Evolutionary conservation across 2,329 filamentous ascomycete species (phyloP).

Genomic region (Colletotrichum euphorbiae): DNA sequence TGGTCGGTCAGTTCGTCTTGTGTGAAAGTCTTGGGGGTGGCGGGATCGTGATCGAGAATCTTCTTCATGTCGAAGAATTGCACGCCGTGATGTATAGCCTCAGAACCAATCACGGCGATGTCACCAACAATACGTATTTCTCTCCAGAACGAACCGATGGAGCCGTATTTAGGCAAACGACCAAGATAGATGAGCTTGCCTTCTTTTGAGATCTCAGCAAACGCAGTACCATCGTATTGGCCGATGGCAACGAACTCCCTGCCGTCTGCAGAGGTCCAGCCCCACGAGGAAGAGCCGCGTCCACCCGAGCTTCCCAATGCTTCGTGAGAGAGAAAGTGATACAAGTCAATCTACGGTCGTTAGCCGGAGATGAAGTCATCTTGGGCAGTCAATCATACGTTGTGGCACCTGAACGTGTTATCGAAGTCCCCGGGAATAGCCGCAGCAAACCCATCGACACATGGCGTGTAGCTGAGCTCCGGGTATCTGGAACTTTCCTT

Average conservation of each 20-base stretch:
- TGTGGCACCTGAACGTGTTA: slow-evolving; percentile 61
- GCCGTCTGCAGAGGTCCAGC: slow-evolving; percentile 63
- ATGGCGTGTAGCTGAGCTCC: slow-evolving; percentile 53
- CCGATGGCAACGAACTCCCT: slow-evolving; percentile 67
- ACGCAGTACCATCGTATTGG: slow-evolving; percentile 65
- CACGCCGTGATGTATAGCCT: slow-evolving; percentile 64
- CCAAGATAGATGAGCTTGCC: slow-evolving; percentile 65
- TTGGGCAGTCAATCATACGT: slow-evolving; percentile 47
- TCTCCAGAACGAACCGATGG: slow-evolving; percentile 61
- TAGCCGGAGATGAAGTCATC: neutral
- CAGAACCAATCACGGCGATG: slow-evolving; percentile 53
- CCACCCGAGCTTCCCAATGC: slow-evolving; percentile 49
- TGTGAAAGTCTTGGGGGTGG: slow-evolving; percentile 56
- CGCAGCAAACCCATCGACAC: slow-evolving; percentile 56
- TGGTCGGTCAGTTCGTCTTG: slow-evolving; percentile 55
- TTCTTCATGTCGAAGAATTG: slow-evolving; percentile 74
- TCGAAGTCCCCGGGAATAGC: slow-evolving; percentile 58
- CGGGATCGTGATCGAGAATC: slow-evolving; percentile 60
- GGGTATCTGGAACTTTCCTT: slow-evolving; percentile 52
- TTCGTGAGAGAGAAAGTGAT: slow-evolving; percentile 52
- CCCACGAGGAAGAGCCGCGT: slow-evolving; percentile 59
- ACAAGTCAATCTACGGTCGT: slow-evolving; percentile 46
- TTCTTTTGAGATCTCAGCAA: slow-evolving; percentile 62
- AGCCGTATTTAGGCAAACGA: slow-evolving; percentile 60
- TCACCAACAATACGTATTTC: slow-evolving; percentile 60